phyloP scores from a whole-genome alignment of 2,329 filamentous ascomycete genomes.

The Magnaporthiopsis rhizophila region DNA sequence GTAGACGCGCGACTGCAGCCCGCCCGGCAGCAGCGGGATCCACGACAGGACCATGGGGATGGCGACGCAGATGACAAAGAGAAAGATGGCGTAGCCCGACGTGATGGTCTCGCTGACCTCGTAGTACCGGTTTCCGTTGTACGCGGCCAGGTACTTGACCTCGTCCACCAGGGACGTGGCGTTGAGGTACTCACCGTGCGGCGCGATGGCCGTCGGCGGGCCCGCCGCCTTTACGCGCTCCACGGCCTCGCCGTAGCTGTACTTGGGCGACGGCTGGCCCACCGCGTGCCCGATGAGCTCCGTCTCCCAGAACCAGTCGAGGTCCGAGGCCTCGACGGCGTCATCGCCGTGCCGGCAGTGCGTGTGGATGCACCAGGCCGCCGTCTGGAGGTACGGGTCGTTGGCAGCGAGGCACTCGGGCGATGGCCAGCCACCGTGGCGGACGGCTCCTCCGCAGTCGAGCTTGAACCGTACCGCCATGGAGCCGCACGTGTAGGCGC shows the following conservation, averaged over 20 bases:
- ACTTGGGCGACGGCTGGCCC: not conserved
- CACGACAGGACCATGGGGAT: not conserved
- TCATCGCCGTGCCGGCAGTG: not conserved
- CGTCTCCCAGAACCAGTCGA: not conserved
- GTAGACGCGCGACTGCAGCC: not conserved
- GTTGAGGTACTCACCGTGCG: slow-evolving; percentile 6
- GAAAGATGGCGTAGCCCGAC: not conserved
- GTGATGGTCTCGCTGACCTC: not conserved
- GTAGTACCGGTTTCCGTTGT: not conserved
- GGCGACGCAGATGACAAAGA: not conserved
- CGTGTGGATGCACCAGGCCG: slow-evolving; percentile 21
- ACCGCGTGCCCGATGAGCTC: not conserved
- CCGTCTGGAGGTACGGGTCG: slow-evolving; percentile 16
- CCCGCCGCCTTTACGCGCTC: not conserved
- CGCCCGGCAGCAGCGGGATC: not conserved
- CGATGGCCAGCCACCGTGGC: too few relatives aligned
- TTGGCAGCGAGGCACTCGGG: slow-evolving; percentile 10
- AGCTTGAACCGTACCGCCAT: not conserved
- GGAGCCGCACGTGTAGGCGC: not conserved
- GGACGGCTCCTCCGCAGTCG: not conserved
- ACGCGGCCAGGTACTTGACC: not conserved
- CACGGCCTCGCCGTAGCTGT: not conserved
- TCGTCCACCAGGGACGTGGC: not conserved
- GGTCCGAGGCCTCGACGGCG: not conserved
- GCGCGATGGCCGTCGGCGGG: slow-evolving; percentile 9